phyloP scores from a whole-genome alignment of 352 stramenopile genomes.

The Aphanomyces invadans region DNA sequence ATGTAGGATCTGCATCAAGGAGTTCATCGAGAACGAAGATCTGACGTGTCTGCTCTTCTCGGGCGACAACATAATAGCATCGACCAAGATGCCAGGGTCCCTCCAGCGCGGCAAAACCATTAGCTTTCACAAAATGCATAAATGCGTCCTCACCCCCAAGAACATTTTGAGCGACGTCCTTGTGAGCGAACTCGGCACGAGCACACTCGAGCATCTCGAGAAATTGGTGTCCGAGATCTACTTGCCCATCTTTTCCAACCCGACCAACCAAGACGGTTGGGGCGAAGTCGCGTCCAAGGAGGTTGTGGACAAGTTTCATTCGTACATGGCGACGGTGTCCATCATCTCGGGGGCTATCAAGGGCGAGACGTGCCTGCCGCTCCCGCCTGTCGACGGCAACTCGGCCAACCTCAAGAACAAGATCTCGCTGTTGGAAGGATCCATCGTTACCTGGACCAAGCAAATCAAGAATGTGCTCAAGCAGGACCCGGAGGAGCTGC shows the following conservation, averaged over 20 bases:
- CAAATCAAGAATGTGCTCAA: conserved; percentile 99
- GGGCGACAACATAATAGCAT: conserved; percentile 76
- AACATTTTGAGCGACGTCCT: conserved; percentile 86
- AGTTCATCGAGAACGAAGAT: conserved; percentile 85
- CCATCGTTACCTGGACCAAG: conserved; percentile 98
- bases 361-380: conserved; percentile 93
- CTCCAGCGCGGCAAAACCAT: conserved; percentile 86
- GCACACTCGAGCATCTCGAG: conserved; percentile 93
- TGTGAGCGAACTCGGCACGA: conserved; percentile 79
- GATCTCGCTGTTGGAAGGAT: conserved; percentile 95
- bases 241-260: conserved; percentile 93
- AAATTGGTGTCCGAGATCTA: conserved; percentile 92
- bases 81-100: conserved; percentile 80
- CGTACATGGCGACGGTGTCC: conserved; percentile 92
- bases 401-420: conserved; percentile 81
- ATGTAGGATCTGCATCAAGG: conserved; percentile 63
- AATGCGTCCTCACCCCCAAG: conserved; percentile 60
- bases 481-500: conserved; percentile 93
- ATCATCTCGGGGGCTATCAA: conserved; percentile 97
- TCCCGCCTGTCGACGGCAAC: conserved; percentile 87
- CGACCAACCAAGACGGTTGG: conserved; percentile 92
- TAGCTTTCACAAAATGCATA: conserved; percentile 88
- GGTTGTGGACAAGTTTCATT: conserved; percentile 96
- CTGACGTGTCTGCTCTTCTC: conserved; percentile 84
- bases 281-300: conserved; percentile 95